Percentiles rank a stretch among this genome's conserved stretches.
phyloP scores from a whole-genome alignment of 2,329 filamentous ascomycete genomes.

The Metarhizium humberi region DNA sequence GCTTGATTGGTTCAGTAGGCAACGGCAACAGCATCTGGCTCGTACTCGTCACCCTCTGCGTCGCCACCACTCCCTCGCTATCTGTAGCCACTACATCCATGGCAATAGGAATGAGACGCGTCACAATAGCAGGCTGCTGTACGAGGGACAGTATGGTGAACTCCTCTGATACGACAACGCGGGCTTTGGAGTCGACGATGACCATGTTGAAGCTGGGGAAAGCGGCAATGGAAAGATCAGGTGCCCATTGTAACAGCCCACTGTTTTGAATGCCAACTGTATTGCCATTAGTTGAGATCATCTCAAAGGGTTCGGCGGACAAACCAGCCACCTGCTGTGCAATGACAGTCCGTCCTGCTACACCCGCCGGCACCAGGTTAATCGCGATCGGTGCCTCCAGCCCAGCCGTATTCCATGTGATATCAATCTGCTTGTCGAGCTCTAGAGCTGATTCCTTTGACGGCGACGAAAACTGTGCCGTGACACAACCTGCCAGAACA shows the following conservation, averaged over 20 bases:
- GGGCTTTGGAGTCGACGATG: slow-evolving; percentile 10
- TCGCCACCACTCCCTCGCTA: neutral
- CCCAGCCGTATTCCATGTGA: slow-evolving; percentile 12
- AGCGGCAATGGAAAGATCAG: slow-evolving; percentile 11
- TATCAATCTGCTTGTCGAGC: slow-evolving; percentile 9
- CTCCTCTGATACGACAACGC: neutral
- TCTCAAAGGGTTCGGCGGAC: neutral
- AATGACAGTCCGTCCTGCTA: slow-evolving; percentile 9
- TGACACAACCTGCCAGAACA: neutral
- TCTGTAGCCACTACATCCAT: neutral
- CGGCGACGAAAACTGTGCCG: slow-evolving; percentile 2
- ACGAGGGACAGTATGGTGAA: neutral
- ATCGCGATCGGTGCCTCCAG: slow-evolving; percentile 13
- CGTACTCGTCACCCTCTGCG: neutral
- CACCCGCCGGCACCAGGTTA: slow-evolving; percentile 12
- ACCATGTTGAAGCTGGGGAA: slow-evolving; percentile 14
- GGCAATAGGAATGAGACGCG: neutral
- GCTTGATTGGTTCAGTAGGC: neutral
- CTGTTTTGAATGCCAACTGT: slow-evolving; percentile 13
- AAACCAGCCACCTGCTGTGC: slow-evolving; percentile 13
- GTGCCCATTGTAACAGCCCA: slow-evolving; percentile 12
- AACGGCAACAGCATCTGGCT: neutral
- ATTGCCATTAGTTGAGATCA: neutral
- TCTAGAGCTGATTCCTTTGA: neutral
- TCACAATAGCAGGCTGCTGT: neutral